A percentile compares a stretch with the other conserved stretches of the same genome.
Conservation (phyloP, 2,329 filamentous ascomycete genomes). For the Colletotrichum tofieldiae region DNA sequence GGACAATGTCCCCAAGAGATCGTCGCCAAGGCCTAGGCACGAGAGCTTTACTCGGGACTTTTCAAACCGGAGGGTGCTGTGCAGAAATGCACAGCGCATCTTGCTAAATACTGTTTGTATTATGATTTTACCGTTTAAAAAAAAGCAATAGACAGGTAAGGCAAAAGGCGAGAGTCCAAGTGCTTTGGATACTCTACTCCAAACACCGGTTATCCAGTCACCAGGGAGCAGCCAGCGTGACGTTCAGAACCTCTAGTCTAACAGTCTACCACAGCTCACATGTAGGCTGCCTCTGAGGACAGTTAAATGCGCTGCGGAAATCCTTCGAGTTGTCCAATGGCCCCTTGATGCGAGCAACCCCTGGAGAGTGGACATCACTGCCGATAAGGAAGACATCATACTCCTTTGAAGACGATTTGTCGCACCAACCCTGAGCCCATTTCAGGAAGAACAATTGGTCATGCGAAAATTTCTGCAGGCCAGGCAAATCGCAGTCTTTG, state of each 20-base stretch:
- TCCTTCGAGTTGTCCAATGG: constrained; percentile 77
- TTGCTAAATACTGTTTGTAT: not conserved
- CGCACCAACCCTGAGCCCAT: constrained; percentile 77
- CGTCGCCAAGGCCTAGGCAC: too few relatives aligned
- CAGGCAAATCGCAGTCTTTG: constrained; percentile 65
- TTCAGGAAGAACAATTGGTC: constrained; percentile 80
- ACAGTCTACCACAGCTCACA: constrained; percentile 76
- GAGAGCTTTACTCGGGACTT: too few relatives aligned
- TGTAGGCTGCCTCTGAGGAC: constrained; percentile 74
- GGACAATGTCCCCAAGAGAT: too few relatives aligned
- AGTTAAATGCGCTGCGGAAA: constrained; percentile 78
- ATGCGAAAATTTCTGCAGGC: constrained; percentile 73
- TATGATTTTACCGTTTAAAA: not conserved
- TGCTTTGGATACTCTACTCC: not conserved
- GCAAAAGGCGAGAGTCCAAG: not conserved
- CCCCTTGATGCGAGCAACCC: constrained; percentile 72
- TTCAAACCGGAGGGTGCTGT: too few relatives aligned
- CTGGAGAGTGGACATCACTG: constrained; percentile 76
- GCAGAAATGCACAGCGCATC: too few relatives aligned
- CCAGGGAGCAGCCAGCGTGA: not conserved
- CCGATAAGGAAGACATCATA: constrained; percentile 68
- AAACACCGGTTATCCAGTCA: not conserved
- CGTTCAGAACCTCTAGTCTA: not conserved
- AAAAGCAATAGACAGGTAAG: not conserved
- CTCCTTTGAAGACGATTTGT: constrained; percentile 71